Conservation (phyloP, 2,329 filamentous ascomycete species). For the Penicillium sp. region DNA sequence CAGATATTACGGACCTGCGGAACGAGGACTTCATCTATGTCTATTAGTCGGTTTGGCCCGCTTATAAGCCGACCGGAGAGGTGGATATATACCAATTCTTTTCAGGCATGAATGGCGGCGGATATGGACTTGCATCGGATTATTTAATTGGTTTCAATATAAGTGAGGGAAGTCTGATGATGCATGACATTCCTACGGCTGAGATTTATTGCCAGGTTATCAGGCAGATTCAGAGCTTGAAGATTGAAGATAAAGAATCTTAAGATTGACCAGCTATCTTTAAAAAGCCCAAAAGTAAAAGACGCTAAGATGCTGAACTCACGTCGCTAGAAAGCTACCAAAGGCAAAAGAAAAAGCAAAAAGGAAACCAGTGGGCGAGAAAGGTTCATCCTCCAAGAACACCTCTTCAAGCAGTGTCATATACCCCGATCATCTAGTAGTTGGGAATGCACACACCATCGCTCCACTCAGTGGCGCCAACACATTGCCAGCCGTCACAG, state of each 20-base stretch:
- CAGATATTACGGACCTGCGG: constrained; percentile 9
- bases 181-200: no score
- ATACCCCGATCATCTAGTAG: background rate
- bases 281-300: no score
- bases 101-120: no score
- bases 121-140: no score
- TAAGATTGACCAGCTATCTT: background rate
- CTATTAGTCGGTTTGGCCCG: background rate
- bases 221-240: no score
- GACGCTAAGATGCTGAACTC: no score
- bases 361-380: background rate
- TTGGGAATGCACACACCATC: background rate
- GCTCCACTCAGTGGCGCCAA: background rate
- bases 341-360: background rate
- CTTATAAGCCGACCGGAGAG: background rate
- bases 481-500: background rate
- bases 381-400: background rate
- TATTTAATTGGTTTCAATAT: no score
- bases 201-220: no score
- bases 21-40: constrained; percentile 16
- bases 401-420: background rate
- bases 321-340: background rate
- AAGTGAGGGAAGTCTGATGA: no score
- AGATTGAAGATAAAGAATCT: no score
- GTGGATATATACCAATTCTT: no score